Evolutionary conservation across 1,284 basidiomycete genomes (phyloP).

Genomic region (Kalmanozyma brasiliensis): DNA sequence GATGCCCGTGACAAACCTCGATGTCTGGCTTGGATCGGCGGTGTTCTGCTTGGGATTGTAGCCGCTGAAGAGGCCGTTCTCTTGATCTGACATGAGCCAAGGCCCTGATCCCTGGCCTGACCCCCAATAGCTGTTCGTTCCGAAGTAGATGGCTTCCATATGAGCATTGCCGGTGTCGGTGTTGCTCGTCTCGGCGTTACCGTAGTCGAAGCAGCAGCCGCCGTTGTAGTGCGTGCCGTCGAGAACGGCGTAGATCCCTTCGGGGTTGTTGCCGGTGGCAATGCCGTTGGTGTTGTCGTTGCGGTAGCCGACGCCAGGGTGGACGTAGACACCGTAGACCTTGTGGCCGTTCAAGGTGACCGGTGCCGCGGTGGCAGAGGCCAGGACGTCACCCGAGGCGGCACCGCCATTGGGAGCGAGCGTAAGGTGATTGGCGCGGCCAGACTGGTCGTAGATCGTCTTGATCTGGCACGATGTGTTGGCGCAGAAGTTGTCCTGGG

Average conservation of each 20-base stretch:
- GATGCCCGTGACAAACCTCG: conserved; percentile 20
- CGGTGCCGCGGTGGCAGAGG: conserved; percentile 14
- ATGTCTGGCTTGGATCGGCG: conserved; percentile 12
- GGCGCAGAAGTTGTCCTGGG: conserved; percentile 27
- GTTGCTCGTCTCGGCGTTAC: conserved; percentile 29
- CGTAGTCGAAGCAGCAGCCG: conserved; percentile 35
- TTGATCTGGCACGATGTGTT: conserved; percentile 23
- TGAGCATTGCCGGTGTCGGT: conserved; percentile 11
- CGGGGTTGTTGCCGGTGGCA: conserved; percentile 33
- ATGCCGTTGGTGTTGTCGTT: conserved; percentile 36
- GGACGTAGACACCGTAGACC: conserved; percentile 27
- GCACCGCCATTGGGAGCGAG: conserved; percentile 26
- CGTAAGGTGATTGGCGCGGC: conserved; percentile 18
- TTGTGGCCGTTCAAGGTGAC: conserved; percentile 19
- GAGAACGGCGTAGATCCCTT: conserved; percentile 30
- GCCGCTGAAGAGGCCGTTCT: conserved; percentile 23
- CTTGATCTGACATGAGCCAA: conserved; percentile 26
- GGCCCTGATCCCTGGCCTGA: conserved; percentile 20
- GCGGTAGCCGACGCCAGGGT: conserved; percentile 21
- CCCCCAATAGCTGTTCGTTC: conserved; percentile 22
- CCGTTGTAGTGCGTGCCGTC: conserved; percentile 18
- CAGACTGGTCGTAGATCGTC: conserved; percentile 30
- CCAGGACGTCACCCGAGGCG: conserved; percentile 7
- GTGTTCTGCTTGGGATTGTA: conserved; percentile 21
- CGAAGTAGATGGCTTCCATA: conserved; percentile 44